Percentiles rank a stretch among this genome's conserved stretches.
phyloP scores from a whole-genome alignment of 768 basidiomycete species.

The Hericium coralloides region DNA sequence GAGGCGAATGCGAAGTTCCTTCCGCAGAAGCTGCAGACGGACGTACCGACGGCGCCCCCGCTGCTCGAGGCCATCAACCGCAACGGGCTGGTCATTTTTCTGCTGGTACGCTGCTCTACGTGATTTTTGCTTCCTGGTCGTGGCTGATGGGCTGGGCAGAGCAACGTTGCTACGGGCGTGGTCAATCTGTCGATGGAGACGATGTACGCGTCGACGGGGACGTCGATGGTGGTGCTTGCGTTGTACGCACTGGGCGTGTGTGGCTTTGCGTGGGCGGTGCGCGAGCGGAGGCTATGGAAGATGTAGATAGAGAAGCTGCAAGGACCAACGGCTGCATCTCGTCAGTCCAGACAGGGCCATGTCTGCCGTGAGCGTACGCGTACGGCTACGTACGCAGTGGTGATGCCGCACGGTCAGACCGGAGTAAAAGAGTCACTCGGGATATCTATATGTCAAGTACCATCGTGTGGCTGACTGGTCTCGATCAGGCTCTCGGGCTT shows the following conservation, averaged over 20 bases:
- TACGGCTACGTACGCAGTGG: too few relatives aligned
- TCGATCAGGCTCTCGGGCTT: too few relatives aligned
- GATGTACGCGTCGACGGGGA: constrained; percentile 57
- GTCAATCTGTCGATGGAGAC: constrained; percentile 75
- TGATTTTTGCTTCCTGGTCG: not conserved
- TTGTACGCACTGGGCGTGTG: constrained; percentile 54
- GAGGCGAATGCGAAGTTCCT: constrained; percentile 14
- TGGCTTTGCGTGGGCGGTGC: constrained; percentile 50
- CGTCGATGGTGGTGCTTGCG: constrained; percentile 54
- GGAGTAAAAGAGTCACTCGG: too few relatives aligned
- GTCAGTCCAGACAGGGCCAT: too few relatives aligned
- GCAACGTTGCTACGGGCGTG: constrained; percentile 80
- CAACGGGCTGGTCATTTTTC: constrained; percentile 73
- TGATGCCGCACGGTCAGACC: too few relatives aligned
- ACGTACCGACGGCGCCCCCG: constrained; percentile 27
- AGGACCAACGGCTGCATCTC: too few relatives aligned
- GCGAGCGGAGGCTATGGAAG: constrained; percentile 22
- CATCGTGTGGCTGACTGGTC: too few relatives aligned
- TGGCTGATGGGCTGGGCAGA: constrained; percentile 34
- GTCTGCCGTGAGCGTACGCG: too few relatives aligned
- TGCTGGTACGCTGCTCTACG: constrained; percentile 48
- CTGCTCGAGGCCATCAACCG: constrained; percentile 77
- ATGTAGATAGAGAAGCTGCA: not conserved
- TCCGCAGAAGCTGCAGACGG: constrained; percentile 19
- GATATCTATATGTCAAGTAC: too few relatives aligned